Base-by-base conservation (phyloP, 148 eudicot species). In the Silene conica region DNA sequence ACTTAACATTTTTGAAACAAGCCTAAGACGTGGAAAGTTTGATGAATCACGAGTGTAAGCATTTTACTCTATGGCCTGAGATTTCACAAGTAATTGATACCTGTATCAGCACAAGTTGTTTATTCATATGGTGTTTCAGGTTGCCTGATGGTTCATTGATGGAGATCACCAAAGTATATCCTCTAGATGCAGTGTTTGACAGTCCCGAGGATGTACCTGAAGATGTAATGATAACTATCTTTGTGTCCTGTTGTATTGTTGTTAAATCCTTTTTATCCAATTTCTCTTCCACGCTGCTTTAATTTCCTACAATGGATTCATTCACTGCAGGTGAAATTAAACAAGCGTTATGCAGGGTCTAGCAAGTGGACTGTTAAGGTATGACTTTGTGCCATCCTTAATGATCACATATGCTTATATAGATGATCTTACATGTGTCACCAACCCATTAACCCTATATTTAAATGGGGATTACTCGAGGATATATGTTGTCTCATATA, bases 341-440 rank as follows among this genome's bases (percentile, higher is more conserved):
- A 93, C 70, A 91, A 93, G 84, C 97, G 98, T 15, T 93, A 93
- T 81, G 97, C 98, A 6, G 98, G 97, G 41, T 88, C 97, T 58
- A 70, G 84, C 80, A 93, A 87, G 63, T 93, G 97, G 97, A 93
- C 98, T 70, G 98, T 93, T 23, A 83, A 80, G 95, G 98, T 93
- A 85, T 59, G 73, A 73, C 8, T 46, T 43, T 34, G 21, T 76
- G 63, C 6, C 28, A 43, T 6, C 46, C 4, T 21, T 55, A 65
- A 66, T 8, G 52, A 38, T 19, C 19, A 38, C 23, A 31, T 31
- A 31, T 31, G 5, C 5, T 31, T 31, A 2, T 31, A 31, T 31
- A 3, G 22, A n/a, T 38, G 5, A 38, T 38, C 43, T 38, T 6
- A 38, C 43, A 38, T 38, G 43, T 38, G 43, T 38, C 43, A 38